These are phyloP conservation scores for Cryomyces minteri DNA, from an alignment of 495 filamentous ascomycete genomes.

Conservation along the genomic window DNA sequence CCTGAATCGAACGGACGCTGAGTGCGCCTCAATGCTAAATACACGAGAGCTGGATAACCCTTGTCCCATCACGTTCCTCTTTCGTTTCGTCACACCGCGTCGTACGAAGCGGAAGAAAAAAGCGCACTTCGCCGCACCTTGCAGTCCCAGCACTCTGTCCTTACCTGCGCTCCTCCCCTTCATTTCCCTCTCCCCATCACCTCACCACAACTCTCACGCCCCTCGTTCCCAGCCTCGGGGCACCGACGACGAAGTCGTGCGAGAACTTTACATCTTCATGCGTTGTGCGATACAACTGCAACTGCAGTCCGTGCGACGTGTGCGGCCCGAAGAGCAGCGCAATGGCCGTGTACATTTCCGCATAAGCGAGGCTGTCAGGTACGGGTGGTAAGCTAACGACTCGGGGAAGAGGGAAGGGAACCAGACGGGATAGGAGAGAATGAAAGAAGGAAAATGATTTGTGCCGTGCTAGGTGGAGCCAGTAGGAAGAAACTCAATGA, in stretches of 20 bases:
- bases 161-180: too few relatives aligned
- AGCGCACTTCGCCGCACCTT: too few relatives aligned
- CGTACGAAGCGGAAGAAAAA: too few relatives aligned
- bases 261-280: conserved; percentile 15
- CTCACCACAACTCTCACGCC: conserved; percentile 3
- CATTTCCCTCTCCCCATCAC: not conserved
- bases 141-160: too few relatives aligned
- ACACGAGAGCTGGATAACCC: too few relatives aligned
- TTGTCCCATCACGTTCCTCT: too few relatives aligned
- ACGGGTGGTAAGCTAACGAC: too few relatives aligned
- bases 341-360: conserved; percentile 22
- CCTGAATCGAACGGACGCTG: too few relatives aligned
- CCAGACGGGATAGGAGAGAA: too few relatives aligned
- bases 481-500: not conserved
- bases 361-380: conserved; percentile 20
- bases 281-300: conserved; percentile 21
- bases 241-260: conserved; percentile 6
- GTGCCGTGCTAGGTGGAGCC: not conserved
- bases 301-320: conserved; percentile 3
- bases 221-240: conserved; percentile 1
- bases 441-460: not conserved
- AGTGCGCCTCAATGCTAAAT: too few relatives aligned
- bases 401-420: too few relatives aligned
- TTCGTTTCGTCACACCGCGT: too few relatives aligned
- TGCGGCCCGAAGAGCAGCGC: conserved; percentile 22